Evolutionary conservation across 345 rosid genomes (phyloP).

Genomic region (Melaleuca quinquenervia): DNA sequence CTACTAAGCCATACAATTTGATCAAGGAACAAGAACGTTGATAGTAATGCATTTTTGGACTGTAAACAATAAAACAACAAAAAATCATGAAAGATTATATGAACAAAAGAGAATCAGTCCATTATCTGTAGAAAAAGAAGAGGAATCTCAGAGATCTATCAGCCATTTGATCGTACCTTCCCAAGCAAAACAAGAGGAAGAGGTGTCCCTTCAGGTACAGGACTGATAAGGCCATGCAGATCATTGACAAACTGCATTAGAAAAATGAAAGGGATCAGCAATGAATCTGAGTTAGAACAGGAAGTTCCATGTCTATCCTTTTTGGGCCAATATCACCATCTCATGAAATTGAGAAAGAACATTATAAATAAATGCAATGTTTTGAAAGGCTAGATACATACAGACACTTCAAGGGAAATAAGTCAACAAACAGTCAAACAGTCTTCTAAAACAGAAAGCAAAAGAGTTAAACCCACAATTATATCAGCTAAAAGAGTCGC

Average conservation of each 20-base stretch:
- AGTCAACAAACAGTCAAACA: background rate
- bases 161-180: conserved; percentile 37
- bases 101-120: background rate
- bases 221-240: conserved; percentile 78
- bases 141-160: background rate
- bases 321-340: background rate
- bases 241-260: conserved; percentile 80
- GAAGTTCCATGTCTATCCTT: background rate
- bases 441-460: background rate
- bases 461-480: background rate
- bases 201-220: conserved; percentile 85
- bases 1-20: conserved; percentile 97
- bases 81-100: background rate
- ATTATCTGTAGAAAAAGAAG: background rate
- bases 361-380: background rate
- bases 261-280: background rate
- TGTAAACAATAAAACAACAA: conserved; percentile 17
- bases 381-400: background rate
- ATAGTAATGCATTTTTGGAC: conserved; percentile 83
- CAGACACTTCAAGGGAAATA: background rate
- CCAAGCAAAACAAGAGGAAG: conserved; percentile 78
- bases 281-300: background rate
- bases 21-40: conserved; percentile 91
- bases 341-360: background rate
- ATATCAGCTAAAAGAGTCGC: background rate